Evolutionary conservation across 805 yeast species (phyloP), one percentile per base, ranked within the genome.

Genomic region (Hanseniaspora hatyaiensis): DNA sequence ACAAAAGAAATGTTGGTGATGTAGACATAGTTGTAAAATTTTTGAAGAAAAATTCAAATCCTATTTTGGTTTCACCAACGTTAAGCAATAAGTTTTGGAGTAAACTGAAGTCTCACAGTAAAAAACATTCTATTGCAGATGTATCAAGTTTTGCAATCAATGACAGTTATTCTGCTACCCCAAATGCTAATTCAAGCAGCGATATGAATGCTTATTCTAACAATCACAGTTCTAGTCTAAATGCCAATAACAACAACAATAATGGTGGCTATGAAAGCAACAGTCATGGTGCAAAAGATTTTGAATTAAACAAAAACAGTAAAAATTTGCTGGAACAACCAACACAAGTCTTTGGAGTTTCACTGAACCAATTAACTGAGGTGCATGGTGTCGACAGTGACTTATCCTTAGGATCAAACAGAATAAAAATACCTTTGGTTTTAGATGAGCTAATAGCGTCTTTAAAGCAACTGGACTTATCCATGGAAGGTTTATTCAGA

Each of bases 401-500:
- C 40, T 68, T 82, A 22, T 95, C 94, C 2, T 81, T 82, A 40
- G 95, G 95, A 0, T 87, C 95, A 0, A 68, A 78, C 1, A 78
- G 78, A 53, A 71, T 92, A 36, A 72, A 78, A 31, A 82, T 92
- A 34, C 99, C 99, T 0, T 72, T 84, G 40, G 68, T 92, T 32
- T 71, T 92, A 36, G 97, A 89, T 57, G 97, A 92, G 57, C 67
- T 88, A 15, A 77, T 92, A 30, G 74, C 77, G 26, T 83, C 94
- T 0, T 74, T 92, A 68, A 75, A 84, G 46, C 89, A 82, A 51
- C 86, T 84, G 70, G 97, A 92, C 64, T 77, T 89, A 81, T 84
- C 96, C 2, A 87, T 80, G 26, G 98, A 92, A 63, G 98, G 98
- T 51, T 81, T 92, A 4, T 92, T 92, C 72, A 76, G 99, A 57